Percentiles rank a stretch among this genome's conserved stretches.
phyloP scores from a whole-genome alignment of 2,329 filamentous ascomycete genomes.

The Ophiostoma populinum region DNA sequence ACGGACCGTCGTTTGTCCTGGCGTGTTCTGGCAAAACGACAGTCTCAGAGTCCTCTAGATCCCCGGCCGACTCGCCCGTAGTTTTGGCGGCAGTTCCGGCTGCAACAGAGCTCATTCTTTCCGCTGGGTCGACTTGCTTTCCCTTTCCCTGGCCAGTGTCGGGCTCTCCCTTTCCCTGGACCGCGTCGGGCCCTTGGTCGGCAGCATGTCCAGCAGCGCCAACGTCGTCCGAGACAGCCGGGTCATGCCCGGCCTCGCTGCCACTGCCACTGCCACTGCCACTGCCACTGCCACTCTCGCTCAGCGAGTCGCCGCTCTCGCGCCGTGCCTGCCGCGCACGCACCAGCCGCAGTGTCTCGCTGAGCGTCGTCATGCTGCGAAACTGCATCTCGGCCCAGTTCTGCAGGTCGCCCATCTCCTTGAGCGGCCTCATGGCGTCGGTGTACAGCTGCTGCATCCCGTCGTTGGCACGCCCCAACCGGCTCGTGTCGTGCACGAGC shows the following conservation, averaged over 20 bases:
- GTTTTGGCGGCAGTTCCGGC: background rate
- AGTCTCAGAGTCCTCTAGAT: no score
- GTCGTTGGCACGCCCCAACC: constrained; percentile 45
- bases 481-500: constrained; percentile 40
- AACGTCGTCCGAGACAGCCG: background rate
- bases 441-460: constrained; percentile 47
- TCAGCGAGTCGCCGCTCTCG: no score
- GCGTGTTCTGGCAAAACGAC: no score
- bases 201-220: background rate
- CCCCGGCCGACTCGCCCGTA: background rate
- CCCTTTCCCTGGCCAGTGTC: no score
- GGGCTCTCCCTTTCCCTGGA: no score
- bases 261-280: constrained; percentile 15
- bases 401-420: constrained; percentile 67
- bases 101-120: background rate
- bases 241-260: constrained; percentile 17
- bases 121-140: background rate
- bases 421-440: constrained; percentile 45
- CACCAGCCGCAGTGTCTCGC: constrained; percentile 45
- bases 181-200: background rate
- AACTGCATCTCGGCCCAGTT: constrained; percentile 78
- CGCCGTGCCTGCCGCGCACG: constrained; percentile 15
- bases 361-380: constrained; percentile 44
- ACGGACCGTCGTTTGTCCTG: no score
- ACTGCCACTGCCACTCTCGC: constrained; percentile 2